These are phyloP conservation scores for Knoxia roxburghii DNA, from an alignment of 257 asterid species.

Conservation along the genomic window DNA sequence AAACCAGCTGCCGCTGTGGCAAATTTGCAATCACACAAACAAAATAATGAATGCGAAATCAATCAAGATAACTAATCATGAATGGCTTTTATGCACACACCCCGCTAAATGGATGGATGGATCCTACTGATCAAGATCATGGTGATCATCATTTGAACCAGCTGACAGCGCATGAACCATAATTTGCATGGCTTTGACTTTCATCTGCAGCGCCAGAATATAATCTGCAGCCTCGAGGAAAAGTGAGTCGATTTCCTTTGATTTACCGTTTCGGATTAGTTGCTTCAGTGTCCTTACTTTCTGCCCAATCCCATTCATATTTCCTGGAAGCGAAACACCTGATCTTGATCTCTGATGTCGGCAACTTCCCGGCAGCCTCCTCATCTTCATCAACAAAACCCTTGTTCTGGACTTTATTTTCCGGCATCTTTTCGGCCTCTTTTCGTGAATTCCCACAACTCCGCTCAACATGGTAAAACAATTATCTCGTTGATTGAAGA, in stretches of 20 bases:
- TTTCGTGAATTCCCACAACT: conserved; percentile 1
- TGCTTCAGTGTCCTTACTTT: conserved; percentile 46
- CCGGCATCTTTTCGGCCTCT: conserved; percentile 1
- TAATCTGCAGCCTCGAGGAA: conserved; percentile 56
- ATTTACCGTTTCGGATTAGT: conserved; percentile 43
- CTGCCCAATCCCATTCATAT: conserved; percentile 22
- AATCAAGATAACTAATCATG: neutral
- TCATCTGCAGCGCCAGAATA: conserved; percentile 42
- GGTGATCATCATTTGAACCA: neutral
- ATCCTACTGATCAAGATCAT: neutral
- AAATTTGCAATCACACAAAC: neutral
- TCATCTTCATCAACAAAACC: conserved; percentile 25
- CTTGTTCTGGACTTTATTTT: conserved; percentile 18
- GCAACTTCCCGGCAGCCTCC: conserved; percentile 29
- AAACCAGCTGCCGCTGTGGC: neutral
- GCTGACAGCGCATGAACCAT: conserved; percentile 34
- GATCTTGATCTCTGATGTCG: conserved; percentile 16
- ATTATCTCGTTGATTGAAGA: too few species aligned
- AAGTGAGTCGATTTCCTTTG: conserved; percentile 39
- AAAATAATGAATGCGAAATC: neutral
- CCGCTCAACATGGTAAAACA: conserved; percentile 3
- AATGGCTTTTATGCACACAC: neutral
- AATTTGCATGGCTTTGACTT: conserved; percentile 47
- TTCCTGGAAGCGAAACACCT: neutral
- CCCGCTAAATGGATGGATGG: neutral